A percentile compares a stretch with the other conserved stretches of the same genome.
Conservation (phyloP, 192 early-diverging fungal genomes). For the Coemansia sp. region DNA sequence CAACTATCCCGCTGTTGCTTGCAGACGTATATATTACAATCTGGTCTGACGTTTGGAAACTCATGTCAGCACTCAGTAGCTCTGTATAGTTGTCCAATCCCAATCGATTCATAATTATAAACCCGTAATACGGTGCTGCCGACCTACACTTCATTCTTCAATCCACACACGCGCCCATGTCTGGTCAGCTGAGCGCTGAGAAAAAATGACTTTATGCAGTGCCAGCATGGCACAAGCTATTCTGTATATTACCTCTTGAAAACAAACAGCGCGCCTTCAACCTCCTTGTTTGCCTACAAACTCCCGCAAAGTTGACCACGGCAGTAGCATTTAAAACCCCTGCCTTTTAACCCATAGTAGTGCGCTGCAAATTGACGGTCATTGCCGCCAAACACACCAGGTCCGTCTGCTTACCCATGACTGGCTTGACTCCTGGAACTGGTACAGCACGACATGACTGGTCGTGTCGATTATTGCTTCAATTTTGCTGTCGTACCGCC, state of each 20-base stretch:
- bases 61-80: slow-evolving; percentile 67
- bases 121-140: slow-evolving; percentile 64
- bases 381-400: not conserved
- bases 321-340: slow-evolving; percentile 4
- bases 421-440: slow-evolving; percentile 67
- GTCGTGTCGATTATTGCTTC: slow-evolving; percentile 79
- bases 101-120: slow-evolving; percentile 88
- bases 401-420: slow-evolving; percentile 70
- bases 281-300: slow-evolving; percentile 77
- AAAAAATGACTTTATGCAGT: not conserved
- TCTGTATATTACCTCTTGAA: slow-evolving; percentile 61
- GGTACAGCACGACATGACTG: slow-evolving; percentile 86
- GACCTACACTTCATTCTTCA: slow-evolving; percentile 12
- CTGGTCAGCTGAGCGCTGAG: not conserved
- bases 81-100: slow-evolving; percentile 77
- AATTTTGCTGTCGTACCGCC: slow-evolving; percentile 77
- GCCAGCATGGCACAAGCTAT: not conserved
- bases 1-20: slow-evolving; percentile 24
- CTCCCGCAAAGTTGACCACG: not conserved
- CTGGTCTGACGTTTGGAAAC: slow-evolving; percentile 76
- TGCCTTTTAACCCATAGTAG: not conserved
- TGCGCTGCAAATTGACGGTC: not conserved
- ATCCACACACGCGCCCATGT: not conserved
- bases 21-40: slow-evolving; percentile 79
- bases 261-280: slow-evolving; percentile 92